phyloP scores from a whole-genome alignment of 148 eudicot species.

The Rhododendron griersonianum region DNA sequence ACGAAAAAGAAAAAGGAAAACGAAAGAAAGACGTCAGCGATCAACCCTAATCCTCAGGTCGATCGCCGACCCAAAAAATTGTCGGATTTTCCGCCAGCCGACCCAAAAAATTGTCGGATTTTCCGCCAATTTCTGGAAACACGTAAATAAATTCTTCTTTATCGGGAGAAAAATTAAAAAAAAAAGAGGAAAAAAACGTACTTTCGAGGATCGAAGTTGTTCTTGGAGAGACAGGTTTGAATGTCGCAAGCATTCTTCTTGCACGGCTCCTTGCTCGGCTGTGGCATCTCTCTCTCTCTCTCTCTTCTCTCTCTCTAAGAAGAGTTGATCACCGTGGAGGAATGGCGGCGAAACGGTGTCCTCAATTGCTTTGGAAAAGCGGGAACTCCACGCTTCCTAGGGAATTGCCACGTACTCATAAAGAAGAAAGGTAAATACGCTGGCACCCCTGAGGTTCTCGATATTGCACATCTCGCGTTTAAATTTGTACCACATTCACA shows the following conservation, averaged over 20 bases:
- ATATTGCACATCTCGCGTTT: neutral
- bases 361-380: neutral
- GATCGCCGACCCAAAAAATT: neutral
- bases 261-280: constrained; percentile 78
- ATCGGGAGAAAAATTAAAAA: neutral
- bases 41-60: neutral
- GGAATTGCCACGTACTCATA: neutral
- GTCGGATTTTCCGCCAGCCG: neutral
- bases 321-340: neutral
- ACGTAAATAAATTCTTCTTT: neutral
- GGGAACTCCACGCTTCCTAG: neutral
- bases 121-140: neutral
- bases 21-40: neutral
- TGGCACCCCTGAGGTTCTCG: neutral
- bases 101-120: neutral
- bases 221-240: constrained; percentile 85
- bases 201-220: constrained; percentile 67
- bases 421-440: too few species aligned
- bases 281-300: constrained; percentile 36
- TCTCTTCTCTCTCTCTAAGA: neutral
- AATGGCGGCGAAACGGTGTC: neutral
- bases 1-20: too few species aligned
- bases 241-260: constrained; percentile 89
- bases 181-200: neutral
- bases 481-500: neutral